Percentiles rank a stretch among this genome's conserved stretches.
These are phyloP conservation scores for Lentinus brumalis DNA, from an alignment of 768 basidiomycete species.

Conservation along the genomic window DNA sequence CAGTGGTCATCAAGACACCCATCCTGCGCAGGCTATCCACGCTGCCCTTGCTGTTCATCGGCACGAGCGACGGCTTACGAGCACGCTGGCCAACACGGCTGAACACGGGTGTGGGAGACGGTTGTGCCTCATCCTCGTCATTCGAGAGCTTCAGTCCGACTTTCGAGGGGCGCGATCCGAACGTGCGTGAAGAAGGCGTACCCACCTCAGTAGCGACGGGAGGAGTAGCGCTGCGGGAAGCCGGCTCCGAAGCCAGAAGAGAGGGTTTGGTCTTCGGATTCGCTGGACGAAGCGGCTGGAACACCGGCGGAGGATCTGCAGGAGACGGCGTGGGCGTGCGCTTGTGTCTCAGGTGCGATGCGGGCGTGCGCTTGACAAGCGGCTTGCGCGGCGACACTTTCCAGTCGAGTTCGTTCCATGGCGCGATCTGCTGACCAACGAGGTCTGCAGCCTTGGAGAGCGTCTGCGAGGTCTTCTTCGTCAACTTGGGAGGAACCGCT, in stretches of 20 bases:
- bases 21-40: conserved; percentile 21
- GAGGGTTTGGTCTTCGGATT: conserved; percentile 29
- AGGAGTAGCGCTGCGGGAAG: conserved; percentile 30
- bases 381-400: conserved; percentile 42
- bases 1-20: conserved; percentile 46
- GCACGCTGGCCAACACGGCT: conserved; percentile 27
- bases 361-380: conserved; percentile 24
- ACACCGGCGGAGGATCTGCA: conserved; percentile 58
- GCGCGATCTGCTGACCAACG: conserved; percentile 59
- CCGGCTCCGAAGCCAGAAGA: conserved; percentile 25
- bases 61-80: conserved; percentile 31
- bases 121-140: conserved; percentile 23
- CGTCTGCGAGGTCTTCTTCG: conserved; percentile 7
- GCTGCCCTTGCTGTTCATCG: conserved; percentile 23
- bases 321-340: conserved; percentile 60
- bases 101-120: conserved; percentile 39
- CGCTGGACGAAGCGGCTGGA: conserved; percentile 60
- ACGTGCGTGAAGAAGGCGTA: conserved; percentile 44
- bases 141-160: conserved; percentile 21
- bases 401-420: conserved; percentile 55
- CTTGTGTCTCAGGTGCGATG: conserved; percentile 44
- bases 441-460: conserved; percentile 10
- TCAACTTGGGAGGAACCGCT: conserved; percentile 11
- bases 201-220: conserved; percentile 27
- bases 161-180: conserved; percentile 39